Base-by-base conservation (phyloP, 345 rosid genomes). In the Salix udensis region DNA sequence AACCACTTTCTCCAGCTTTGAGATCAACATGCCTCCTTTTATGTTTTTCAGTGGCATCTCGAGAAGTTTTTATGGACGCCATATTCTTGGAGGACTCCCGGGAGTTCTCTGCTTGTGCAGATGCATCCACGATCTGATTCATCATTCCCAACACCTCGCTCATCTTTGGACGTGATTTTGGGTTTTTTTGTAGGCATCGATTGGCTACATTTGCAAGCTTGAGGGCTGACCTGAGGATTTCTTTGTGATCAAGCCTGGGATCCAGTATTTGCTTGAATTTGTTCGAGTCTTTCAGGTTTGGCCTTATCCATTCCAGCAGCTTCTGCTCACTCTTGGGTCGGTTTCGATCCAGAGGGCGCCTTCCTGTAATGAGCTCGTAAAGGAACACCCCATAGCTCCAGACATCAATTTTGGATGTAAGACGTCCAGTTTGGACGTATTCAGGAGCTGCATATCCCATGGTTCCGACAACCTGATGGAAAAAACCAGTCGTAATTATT, bases 371-470 rank as follows among this genome's bases (percentile, higher is more conserved):
- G 74, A 95, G 94, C 77, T 95, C 98, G 26, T 87, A 95, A 52
- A 95, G 88, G 88, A 95, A 92, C n/a, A 94, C 97, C 6, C 97
- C 97, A 70, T 86, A 94, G 82, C 97, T 88, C 97, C 97, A 92
- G 30, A 95, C 93, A 39, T 95, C 98, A 69, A 84, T 95, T 90
- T 91, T 89, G 26, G 88, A 86, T 46, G 97, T 93, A 61, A 92
- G 87, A 76, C 96, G 93, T 11, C 97, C 97, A 0, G 97, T 91
- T 46, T 86, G 95, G 65, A 94, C 31, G 73, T 94, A 94, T 26
- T 94, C 98, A 3, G 97, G 98, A 48, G 98, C 92, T 12, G 92
- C 96, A 87, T 95, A 95, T 75, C 97, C 97, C 91, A 88, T 83
- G 68, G 98, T 95, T 68, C 97, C 98, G 48, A 95, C 96, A 61